Base-by-base conservation (phyloP, 164 flowering plant species). In the Vitis cinerea region DNA sequence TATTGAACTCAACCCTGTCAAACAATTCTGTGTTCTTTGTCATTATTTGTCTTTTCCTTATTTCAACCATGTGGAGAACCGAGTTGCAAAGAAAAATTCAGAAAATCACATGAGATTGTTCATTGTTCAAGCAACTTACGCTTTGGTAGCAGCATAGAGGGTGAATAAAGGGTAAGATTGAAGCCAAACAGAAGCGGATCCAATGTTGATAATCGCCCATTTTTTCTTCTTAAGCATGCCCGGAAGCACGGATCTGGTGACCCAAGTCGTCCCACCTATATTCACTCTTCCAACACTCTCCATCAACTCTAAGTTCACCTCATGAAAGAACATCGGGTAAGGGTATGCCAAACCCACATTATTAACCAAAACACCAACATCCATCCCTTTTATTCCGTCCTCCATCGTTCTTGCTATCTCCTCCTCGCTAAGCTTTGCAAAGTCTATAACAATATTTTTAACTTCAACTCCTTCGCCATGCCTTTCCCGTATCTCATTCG, bases 121-220 rank as follows among this genome's bases (percentile, higher is more conserved):
- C 44, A 50, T 55, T 29, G 8, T 15, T 47, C 1, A 62, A 31
- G 57, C 23, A 4, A 17, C 87, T 77, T 80, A 87, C 88, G 87
- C 84, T 87, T 87, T 87, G 8, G 87, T 80, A 13, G 91, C 88
- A 52, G 86, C 87, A 70, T 87, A 87, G 37, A 87, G 23, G 31
- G 91, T 62, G 61, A 48, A 76, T 15, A 85, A 85, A 78, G 91
- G 89, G 74, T 82, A 75, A 4, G 88, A 83, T 66, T 87, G 86
- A 2, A 85, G 68, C 14, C 81, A 83, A 68, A 72, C 54, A 2
- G 87, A 78, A 8, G 85, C 91, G 0, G 91, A 87, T 0, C 91
- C 88, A 54, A 87, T 79, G 51, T 82, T 83, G 9, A 87, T 78
- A 67, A 87, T 80, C 1, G 86, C 86, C 5, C 91, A 89, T 72